A percentile compares a stretch with the other conserved stretches of the same genome.
These are phyloP conservation scores for Dysphania ambrosioides DNA, from an alignment of 148 eudicot genomes.

Conservation along the genomic window DNA sequence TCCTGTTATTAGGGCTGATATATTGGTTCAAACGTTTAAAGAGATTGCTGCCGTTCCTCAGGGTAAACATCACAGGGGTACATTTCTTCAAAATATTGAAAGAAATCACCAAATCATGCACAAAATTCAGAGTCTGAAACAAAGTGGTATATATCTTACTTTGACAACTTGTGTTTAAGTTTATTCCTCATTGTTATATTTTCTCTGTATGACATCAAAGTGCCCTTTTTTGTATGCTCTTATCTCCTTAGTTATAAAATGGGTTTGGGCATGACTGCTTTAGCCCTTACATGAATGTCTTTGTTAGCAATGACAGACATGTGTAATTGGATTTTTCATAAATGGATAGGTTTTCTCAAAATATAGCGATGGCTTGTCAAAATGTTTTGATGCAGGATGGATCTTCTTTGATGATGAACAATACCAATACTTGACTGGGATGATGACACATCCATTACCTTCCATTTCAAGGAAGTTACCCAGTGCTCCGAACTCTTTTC, in stretches of 20 bases:
- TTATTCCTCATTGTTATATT: no score
- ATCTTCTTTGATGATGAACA: conserved; percentile 70
- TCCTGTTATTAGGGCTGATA: conserved; percentile 81
- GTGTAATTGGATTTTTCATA: not conserved
- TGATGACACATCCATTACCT: conserved; percentile 42
- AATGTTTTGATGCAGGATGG: conserved; percentile 62
- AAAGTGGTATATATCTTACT: conserved; percentile 42
- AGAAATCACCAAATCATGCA: conserved; percentile 49
- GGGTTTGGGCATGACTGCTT: not conserved
- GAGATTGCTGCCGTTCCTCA: conserved; percentile 61
- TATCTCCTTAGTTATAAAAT: not conserved
- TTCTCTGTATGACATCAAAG: not conserved
- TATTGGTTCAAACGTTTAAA: conserved; percentile 71
- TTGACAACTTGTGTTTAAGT: not conserved
- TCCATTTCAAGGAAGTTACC: conserved; percentile 22
- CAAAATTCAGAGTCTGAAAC: conserved; percentile 55
- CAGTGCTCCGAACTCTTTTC: conserved; percentile 29
- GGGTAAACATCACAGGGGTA: conserved; percentile 40
- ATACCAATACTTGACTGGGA: conserved; percentile 49
- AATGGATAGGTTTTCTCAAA: not conserved
- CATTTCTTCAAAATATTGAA: conserved; percentile 71
- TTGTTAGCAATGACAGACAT: not conserved
- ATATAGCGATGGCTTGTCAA: conserved; percentile 3
- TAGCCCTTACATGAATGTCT: not conserved
- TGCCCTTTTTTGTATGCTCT: not conserved